These are phyloP conservation scores for Nannochloropsis gaditana DNA, from an alignment of 108 stramenopile genomes.

Conservation along the genomic window DNA sequence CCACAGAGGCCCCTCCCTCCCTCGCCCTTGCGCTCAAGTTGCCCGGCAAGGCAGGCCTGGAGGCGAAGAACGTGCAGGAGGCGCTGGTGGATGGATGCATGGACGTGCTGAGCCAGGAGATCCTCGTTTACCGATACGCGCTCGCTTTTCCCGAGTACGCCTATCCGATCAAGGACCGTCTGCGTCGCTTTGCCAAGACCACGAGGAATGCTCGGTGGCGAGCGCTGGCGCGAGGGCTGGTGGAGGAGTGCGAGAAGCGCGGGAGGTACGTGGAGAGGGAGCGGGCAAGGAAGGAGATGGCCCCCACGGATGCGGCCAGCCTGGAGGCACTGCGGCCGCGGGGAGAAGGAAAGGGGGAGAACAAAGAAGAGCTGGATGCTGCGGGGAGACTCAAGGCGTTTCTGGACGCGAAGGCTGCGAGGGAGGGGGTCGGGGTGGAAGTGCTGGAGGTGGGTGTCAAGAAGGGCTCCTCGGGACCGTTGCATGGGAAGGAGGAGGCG, in stretches of 20 bases:
- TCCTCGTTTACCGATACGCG: constrained; percentile 42
- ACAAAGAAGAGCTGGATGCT: background rate
- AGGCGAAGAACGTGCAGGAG: constrained; percentile 27
- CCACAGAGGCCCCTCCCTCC: constrained; percentile 18
- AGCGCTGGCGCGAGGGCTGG: constrained; percentile 37
- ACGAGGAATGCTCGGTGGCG: constrained; percentile 29
- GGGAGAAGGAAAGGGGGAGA: constrained; percentile 19
- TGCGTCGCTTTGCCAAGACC: constrained; percentile 42
- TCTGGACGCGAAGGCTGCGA: background rate
- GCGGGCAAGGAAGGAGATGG: constrained; percentile 26
- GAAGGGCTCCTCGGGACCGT: background rate
- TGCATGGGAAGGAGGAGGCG: background rate
- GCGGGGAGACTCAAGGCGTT: background rate
- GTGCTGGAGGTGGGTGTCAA: background rate
- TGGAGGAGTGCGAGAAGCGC: constrained; percentile 30
- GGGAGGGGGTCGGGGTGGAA: background rate
- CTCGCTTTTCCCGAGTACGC: constrained; percentile 37
- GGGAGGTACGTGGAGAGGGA: constrained; percentile 30
- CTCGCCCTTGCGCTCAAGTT: constrained; percentile 18
- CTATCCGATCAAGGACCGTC: constrained; percentile 27
- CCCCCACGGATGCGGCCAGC: constrained; percentile 22
- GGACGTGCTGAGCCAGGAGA: constrained; percentile 32
- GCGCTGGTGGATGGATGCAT: constrained; percentile 36
- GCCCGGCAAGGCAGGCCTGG: constrained; percentile 31
- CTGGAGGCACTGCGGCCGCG: constrained; percentile 32